Base-by-base conservation (phyloP, 345 rosid genomes). In the Linum trigynum region DNA sequence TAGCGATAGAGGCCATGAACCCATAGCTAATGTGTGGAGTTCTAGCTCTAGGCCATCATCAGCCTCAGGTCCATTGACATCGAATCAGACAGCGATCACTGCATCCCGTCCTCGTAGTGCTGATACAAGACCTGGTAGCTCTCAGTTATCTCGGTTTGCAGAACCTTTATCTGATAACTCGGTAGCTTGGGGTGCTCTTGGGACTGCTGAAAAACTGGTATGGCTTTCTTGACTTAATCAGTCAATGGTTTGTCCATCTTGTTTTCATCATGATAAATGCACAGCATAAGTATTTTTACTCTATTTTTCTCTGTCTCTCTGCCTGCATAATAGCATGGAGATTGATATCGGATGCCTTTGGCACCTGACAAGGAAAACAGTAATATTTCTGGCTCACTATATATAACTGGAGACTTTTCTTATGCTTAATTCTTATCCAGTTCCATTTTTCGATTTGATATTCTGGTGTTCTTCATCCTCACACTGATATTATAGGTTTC, bases 71-170 rank as follows among this genome's bases (percentile, higher is more conserved):
- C 82, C 80, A 59, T 71, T 86, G 71, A 67, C 90, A 72, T 82
- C 97, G 67, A 91, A 69, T 80, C 97, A 87, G 75, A 65, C 85
- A 61, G 77, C 96, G 60, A 74, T 70, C 69, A 62, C 81, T 55
- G 78, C 91, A 51, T 76, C 82, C 64, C 99, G 98, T 62, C 99
- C 99, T 59, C 88, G 81, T 59, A 95, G 99, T 81, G 99, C 98
- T 8, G 99, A 95, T 69, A 89, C 99, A 77, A 91, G 98, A 71
- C 98, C 97, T 70, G 87, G 97, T 74, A 95, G 98, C 80, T 89
- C 99, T 59, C 98, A 87, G 58, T 78, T 95, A 71, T 95, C 99
- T n/a, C 92, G 99, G 57, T 95, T 95, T 78, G 97, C 99, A 48
- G 99, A 95, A 74, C 67, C 83, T 42, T 65, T 75, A 55, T 62